These are phyloP conservation scores for Heritiera littoralis DNA, from an alignment of 345 rosid species.

Conservation along the genomic window DNA sequence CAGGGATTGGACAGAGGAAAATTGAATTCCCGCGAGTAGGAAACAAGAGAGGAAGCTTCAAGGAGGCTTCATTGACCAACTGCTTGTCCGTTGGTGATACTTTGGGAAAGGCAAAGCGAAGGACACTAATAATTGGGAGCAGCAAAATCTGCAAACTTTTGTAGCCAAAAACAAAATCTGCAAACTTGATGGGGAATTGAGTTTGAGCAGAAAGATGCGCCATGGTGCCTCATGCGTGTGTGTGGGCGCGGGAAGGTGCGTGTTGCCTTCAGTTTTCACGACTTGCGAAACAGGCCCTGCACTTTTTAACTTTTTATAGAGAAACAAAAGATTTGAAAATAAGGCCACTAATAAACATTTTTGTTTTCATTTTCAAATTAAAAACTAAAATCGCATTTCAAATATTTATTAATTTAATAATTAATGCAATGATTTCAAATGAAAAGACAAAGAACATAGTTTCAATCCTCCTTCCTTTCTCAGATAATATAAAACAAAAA, in stretches of 20 bases:
- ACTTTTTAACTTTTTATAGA: background rate
- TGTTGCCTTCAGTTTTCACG: background rate
- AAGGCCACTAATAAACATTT: background rate
- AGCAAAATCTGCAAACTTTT: background rate
- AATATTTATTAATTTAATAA: too few relatives aligned
- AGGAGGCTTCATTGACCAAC: background rate
- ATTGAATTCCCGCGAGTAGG: background rate
- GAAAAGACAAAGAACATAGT: too few relatives aligned
- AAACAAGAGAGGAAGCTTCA: constrained; percentile 19
- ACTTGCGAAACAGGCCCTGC: background rate
- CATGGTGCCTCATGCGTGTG: background rate
- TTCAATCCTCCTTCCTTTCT: too few relatives aligned
- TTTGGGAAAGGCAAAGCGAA: background rate
- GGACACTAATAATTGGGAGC: background rate
- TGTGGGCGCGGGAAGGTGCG: background rate
- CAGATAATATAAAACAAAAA: too few relatives aligned
- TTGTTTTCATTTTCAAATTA: too few relatives aligned
- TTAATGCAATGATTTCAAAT: too few relatives aligned
- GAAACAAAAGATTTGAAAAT: too few relatives aligned
- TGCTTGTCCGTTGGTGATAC: background rate
- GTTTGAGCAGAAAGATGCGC: background rate
- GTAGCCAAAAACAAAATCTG: too few relatives aligned
- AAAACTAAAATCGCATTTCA: too few relatives aligned
- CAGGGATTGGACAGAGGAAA: background rate
- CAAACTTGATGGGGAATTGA: background rate